Evolutionary conservation across 2,329 filamentous ascomycete genomes (phyloP).

Genomic region (Moelleriella libera): DNA sequence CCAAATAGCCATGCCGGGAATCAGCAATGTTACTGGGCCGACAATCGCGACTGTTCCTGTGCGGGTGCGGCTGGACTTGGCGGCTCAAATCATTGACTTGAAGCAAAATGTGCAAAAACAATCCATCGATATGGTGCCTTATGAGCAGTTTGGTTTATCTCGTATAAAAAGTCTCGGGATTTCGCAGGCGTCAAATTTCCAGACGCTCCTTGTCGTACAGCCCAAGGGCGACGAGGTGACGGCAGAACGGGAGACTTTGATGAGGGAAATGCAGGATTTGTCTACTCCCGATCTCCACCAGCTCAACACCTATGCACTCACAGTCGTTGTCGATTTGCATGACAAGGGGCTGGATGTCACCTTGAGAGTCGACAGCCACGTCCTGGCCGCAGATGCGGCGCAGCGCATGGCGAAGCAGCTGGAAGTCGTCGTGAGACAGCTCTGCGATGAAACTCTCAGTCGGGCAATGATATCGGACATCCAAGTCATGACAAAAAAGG

Average conservation of each 20-base stretch:
- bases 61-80: conserved; percentile 13
- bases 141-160: conserved; percentile 15
- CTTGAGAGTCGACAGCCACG: not conserved
- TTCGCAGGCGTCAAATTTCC: conserved; percentile 5
- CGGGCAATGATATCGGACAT: not conserved
- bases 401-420: not conserved
- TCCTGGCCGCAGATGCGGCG: not conserved
- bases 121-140: conserved; percentile 11
- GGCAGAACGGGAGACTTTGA: not conserved
- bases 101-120: conserved; percentile 9
- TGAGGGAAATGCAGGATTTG: not conserved
- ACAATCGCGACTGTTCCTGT: conserved; percentile 14
- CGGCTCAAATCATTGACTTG: not conserved
- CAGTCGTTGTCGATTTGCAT: conserved; percentile 6
- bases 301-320: conserved; percentile 7
- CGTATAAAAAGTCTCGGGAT: conserved; percentile 3
- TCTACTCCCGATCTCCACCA: not conserved
- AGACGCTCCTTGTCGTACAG: conserved; percentile 8
- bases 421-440: not conserved
- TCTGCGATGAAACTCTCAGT: not conserved
- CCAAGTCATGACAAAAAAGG: not conserved
- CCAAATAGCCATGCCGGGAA: conserved; percentile 8
- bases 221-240: not conserved
- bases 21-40: conserved; percentile 12
- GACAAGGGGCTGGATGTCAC: not conserved